phyloP scores from a whole-genome alignment of 192 early-diverging fungal genomes.

The Powellomyces hirtus region DNA sequence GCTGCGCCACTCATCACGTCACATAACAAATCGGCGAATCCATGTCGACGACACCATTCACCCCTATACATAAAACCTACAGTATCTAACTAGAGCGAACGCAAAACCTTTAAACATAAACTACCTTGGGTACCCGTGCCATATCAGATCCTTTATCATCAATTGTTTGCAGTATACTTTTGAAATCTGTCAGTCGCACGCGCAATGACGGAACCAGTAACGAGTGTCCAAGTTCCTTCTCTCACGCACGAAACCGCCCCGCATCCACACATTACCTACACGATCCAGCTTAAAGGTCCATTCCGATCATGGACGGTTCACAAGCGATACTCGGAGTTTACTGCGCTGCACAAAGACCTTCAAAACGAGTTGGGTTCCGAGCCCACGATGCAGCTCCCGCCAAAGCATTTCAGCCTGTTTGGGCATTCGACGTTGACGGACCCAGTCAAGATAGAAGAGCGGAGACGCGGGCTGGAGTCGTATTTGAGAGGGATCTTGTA shows the following conservation, averaged over 20 bases:
- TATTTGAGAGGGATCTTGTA: slow-evolving; percentile 75
- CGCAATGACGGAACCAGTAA: slow-evolving; percentile 56
- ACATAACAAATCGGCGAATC: too few relatives aligned
- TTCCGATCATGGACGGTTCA: slow-evolving; percentile 84
- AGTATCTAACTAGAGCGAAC: too few relatives aligned
- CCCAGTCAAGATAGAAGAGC: slow-evolving; percentile 66
- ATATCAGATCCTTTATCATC: too few relatives aligned
- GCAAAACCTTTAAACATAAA: too few relatives aligned
- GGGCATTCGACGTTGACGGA: slow-evolving; percentile 47
- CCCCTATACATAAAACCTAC: too few relatives aligned
- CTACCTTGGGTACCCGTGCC: too few relatives aligned
- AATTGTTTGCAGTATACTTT: too few relatives aligned
- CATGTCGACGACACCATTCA: too few relatives aligned
- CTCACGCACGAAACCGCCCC: slow-evolving; percentile 47
- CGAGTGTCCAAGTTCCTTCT: slow-evolving; percentile 60
- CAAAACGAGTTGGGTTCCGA: slow-evolving; percentile 59
- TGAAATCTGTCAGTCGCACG: too few relatives aligned
- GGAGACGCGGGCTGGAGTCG: slow-evolving; percentile 71
- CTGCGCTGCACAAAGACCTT: slow-evolving; percentile 63
- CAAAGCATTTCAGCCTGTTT: slow-evolving; percentile 62
- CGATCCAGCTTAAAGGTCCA: slow-evolving; percentile 70
- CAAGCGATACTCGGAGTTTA: slow-evolving; percentile 71
- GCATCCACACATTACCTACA: slow-evolving; percentile 69
- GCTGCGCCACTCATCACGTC: too few relatives aligned
- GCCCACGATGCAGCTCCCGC: slow-evolving; percentile 67